Evolutionary conservation across 2,329 filamentous ascomycete species (phyloP), one percentile per base, ranked within the genome.

Genomic region (Sarocladium strictum): DNA sequence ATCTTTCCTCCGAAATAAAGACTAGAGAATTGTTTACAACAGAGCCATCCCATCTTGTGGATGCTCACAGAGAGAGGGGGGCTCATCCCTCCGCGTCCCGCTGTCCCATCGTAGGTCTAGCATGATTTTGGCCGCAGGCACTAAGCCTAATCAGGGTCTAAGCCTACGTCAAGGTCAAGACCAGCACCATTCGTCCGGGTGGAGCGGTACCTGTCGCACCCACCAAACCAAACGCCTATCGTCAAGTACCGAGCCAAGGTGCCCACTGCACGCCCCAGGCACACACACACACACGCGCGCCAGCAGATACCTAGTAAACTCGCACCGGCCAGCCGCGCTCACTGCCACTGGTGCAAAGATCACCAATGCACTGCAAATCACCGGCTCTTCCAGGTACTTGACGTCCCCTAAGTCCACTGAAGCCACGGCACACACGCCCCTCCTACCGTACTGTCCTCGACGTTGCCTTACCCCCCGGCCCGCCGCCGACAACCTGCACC

Each of bases 251-350:
- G 43, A 47, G 12, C 19, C 19, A 47, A 27, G 43, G 43, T 23
- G 23, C 12, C 23, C 43, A 47, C 43, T 47, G 43, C 43, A 47
- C 43, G 43, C 43, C 43, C 43, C 43, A 47, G 43, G 43, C 23
- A 27, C 21, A 47, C 40, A 24, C 40, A 38, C 35, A 6, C 11
- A 38, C 6, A 17, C n/a, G n/a, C 35, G 35, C 12, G 35, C 12
- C 35, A 38, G 6, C 11, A n/a, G n/a, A n/a, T n/a, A n/a, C n/a
- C n/a, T n/a, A n/a, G n/a, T n/a, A n/a, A n/a, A n/a, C n/a, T n/a
- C n/a, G n/a, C n/a, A n/a, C n/a, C n/a, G n/a, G n/a, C n/a, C n/a
- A n/a, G n/a, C n/a, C n/a, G n/a, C n/a, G n/a, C n/a, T n/a, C n/a
- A n/a, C n/a, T n/a, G 35, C 17, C 35, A 15, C 35, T 38, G 35